Evolutionary conservation across 352 stramenopile species (phyloP), one percentile per base, ranked within the genome.

Genomic region (Globisporangium alternatum): DNA sequence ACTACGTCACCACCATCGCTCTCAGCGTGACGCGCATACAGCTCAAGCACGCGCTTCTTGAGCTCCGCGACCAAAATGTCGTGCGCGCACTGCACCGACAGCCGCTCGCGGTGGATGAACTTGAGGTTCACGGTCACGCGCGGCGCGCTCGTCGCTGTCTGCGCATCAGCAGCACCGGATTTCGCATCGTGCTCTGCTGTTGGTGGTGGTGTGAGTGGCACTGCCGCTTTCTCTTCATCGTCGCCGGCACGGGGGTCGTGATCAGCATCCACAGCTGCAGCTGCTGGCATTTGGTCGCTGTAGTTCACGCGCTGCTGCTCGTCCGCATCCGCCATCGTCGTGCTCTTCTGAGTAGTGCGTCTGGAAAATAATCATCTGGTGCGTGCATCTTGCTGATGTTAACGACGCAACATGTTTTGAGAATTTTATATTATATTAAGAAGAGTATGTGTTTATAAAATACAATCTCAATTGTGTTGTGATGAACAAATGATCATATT

Each of bases 91-190:
- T 44, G 55, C 30, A 84, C 10, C 12, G 69, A 66, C 28, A 82
- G 60, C 1, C 64, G 68, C 28, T 75, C 74, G 22, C 63, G 66
- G 21, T 72, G 60, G 35, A 84, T 71, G 55, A 84, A 81, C 70
- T 82, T 84, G 64, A 84, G 55, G 51, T 78, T 67, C 49, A 82
- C 74, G 3, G 33, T 44, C 21, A 77, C 35, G 28, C 58, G 8
- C 10, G 64, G 31, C 25, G 25, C 49, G 15, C 7, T 21, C 43
- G 43, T 21, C 19, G 43, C 19, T 48, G 43, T 17, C 9, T 21
- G 43, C 8, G 28, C 25, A 21, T 19, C 47, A 22, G 28, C 30
- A 17, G 25, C 33, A 25, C 22, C n/a, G n/a, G 43, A 3, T 54
- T 25, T 13, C 15, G 58, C 57, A n/a, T 19, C 25, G 25, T 19